A percentile compares a stretch with the other conserved stretches of the same genome.
phyloP scores from a whole-genome alignment of 75 land plant species.

The Selaginella tamariscina region DNA sequence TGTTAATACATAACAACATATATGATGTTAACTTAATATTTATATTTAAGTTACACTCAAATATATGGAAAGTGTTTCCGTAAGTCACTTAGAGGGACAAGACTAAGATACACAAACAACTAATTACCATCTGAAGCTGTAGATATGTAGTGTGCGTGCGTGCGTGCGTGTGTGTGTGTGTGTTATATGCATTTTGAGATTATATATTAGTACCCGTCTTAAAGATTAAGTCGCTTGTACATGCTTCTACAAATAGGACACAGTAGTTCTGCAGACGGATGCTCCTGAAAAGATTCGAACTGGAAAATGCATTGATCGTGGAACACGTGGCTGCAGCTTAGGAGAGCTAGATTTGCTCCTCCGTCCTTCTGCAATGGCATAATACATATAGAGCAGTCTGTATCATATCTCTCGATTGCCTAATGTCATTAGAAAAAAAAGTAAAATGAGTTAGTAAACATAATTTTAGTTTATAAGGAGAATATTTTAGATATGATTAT shows the following conservation, averaged over 20 bases:
- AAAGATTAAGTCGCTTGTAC: background rate
- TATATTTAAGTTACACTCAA: no score
- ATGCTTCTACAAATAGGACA: constrained; percentile 5
- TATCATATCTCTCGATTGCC: background rate
- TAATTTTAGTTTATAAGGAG: background rate
- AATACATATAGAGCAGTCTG: constrained; percentile 6
- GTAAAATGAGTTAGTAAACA: background rate
- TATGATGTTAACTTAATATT: no score
- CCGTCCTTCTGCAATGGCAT: constrained; percentile 10
- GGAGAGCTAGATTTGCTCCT: background rate
- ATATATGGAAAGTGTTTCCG: no score
- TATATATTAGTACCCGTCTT: no score
- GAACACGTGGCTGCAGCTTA: constrained; percentile 5
- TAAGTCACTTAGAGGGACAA: no score
- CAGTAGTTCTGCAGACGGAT: background rate
- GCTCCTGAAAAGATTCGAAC: background rate
- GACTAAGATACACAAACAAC: no score
- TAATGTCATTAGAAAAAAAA: background rate
- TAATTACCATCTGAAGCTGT: no score
- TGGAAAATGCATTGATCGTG: background rate
- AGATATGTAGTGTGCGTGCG: no score
- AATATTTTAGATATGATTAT: background rate
- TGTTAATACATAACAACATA: no score
- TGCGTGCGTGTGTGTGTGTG: no score
- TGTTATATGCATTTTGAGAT: no score